Evolutionary conservation across 2,329 filamentous ascomycete genomes (phyloP), one percentile per base, ranked within the genome.

Genomic region (Colletotrichum tabaci): DNA sequence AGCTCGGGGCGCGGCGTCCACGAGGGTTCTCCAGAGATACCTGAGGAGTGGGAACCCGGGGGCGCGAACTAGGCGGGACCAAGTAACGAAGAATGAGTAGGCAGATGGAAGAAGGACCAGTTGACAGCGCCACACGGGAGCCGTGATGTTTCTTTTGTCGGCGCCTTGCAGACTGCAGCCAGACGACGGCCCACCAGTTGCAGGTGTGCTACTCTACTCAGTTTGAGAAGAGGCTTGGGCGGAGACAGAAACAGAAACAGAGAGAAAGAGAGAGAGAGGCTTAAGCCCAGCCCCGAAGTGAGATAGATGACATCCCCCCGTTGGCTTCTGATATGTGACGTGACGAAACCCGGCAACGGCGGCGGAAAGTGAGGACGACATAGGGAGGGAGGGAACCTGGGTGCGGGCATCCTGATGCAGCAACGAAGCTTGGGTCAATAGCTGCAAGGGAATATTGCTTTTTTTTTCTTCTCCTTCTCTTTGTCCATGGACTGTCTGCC

Each of bases 111-210:
- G 18, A 35, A 47, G 64, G 9, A 44, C 61, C 16, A 46, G 61
- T 53, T 67, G 68, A 71, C 68, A 71, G 64, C 58, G 65, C 69
- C 69, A 71, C 65, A 60, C 56, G 55, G 53, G 52, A 64, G 53
- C 46, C 49, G 49, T 47, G 44, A 42, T 68, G 60, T 68, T 68
- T 42, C 65, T 71, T 68, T 40, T 60, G 46, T 53, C 65, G 65
- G 65, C 69, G 65, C 58, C 69, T 71, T 69, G 69, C 53, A 64
- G 57, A 15, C 58, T 69, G 69, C 47, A 64, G 57, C 18, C 58
- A 44, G 38, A 53, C 40, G 46, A 53, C 46, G 60, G 35, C 53
- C 63, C 49, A 63, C 26, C 50, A 52, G 42, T 38, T 12, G 40
- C 35, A 62, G 60, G 60, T 62, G 47, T 66, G 62, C 61, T 62